phyloP scores from a whole-genome alignment of 179 eudicot species.

The Spergularia azorica region DNA sequence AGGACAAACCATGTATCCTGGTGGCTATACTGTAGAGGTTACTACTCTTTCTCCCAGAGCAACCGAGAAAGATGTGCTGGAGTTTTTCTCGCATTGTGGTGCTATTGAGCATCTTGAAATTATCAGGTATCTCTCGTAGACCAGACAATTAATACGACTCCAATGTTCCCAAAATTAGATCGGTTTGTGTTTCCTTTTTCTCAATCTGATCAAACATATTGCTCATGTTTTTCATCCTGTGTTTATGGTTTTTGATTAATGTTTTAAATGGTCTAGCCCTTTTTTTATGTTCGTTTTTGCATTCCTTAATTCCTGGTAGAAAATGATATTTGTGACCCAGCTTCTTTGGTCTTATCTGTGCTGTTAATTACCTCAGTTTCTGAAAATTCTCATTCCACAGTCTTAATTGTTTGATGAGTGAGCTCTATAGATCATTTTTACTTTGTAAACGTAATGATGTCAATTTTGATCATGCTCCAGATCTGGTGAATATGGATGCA shows the following conservation, averaged over 20 bases:
- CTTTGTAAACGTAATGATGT: constrained; percentile 11
- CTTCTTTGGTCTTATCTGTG: background rate
- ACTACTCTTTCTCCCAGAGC: constrained; percentile 66
- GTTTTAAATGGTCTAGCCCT: background rate
- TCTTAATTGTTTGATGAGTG: background rate
- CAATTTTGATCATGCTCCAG: constrained; percentile 37
- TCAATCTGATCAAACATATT: background rate
- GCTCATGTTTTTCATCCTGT: background rate
- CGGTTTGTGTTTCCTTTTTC: background rate
- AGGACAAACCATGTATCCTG: constrained; percentile 48
- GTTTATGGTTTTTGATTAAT: background rate
- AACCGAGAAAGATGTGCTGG: constrained; percentile 71
- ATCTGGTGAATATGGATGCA: constrained; percentile 70
- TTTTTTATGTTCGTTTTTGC: background rate
- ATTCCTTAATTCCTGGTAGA: background rate
- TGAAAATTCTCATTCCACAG: background rate
- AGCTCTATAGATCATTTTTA: background rate
- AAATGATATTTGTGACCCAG: background rate
- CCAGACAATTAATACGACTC: background rate
- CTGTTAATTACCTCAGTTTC: background rate
- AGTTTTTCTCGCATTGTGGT: constrained; percentile 77
- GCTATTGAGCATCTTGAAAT: constrained; percentile 73
- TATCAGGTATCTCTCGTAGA: constrained; percentile 47
- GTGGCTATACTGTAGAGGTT: constrained; percentile 66
- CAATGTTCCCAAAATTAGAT: background rate